phyloP scores from a whole-genome alignment of 768 basidiomycete genomes.

The Glaciozyma antarctica region DNA sequence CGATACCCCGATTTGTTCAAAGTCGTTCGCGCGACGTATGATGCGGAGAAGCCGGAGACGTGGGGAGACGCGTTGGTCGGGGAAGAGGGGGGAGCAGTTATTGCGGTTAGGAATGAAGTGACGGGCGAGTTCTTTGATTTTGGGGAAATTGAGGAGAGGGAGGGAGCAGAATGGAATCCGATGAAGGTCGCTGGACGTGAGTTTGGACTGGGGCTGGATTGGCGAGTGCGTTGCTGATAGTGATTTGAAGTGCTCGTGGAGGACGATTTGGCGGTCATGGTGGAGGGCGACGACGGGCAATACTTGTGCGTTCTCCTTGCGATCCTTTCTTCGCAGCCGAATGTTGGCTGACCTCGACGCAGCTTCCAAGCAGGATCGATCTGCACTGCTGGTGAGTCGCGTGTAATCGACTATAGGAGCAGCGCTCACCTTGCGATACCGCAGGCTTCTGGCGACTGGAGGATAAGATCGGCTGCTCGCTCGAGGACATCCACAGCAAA shows the following conservation, averaged over 20 bases:
- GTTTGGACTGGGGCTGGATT: conserved; percentile 47
- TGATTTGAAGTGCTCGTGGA: conserved; percentile 13
- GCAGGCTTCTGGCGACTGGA: conserved; percentile 65
- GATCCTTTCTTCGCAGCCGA: neutral
- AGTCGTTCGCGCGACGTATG: conserved; percentile 43
- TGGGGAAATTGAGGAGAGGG: conserved; percentile 49
- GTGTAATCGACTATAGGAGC: neutral
- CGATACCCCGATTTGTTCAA: conserved; percentile 55
- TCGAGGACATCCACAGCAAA: conserved; percentile 61
- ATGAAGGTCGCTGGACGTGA: conserved; percentile 40
- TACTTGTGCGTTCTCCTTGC: conserved; percentile 39
- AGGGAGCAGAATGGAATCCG: conserved; percentile 43
- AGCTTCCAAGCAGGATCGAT: conserved; percentile 68
- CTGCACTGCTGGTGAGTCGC: conserved; percentile 50
- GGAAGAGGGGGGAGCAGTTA: neutral
- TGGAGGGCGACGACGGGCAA: conserved; percentile 48
- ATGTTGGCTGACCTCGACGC: neutral
- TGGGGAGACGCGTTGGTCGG: conserved; percentile 3
- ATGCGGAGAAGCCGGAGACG: conserved; percentile 18
- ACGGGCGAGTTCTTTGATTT: conserved; percentile 42
- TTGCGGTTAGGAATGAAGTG: conserved; percentile 5
- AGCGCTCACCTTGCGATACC: neutral
- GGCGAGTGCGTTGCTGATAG: conserved; percentile 54
- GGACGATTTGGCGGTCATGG: conserved; percentile 38
- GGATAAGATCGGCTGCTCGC: conserved; percentile 63